Conservation (phyloP, 2,329 filamentous ascomycete genomes). For the Xylariaceae sp. region DNA sequence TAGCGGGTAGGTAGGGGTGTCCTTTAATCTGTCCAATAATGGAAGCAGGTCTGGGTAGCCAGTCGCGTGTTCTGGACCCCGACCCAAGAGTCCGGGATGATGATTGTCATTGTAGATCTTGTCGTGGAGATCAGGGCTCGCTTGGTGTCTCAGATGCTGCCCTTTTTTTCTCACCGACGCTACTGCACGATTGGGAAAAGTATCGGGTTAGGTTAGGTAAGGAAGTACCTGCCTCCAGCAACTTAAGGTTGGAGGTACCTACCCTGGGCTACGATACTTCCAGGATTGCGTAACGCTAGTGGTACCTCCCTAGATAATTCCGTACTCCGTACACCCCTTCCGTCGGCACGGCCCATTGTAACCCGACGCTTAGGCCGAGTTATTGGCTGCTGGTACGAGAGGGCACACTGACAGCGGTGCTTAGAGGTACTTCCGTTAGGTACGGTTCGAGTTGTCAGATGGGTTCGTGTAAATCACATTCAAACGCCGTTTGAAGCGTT, state of each 20-base stretch:
- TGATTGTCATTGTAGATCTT: constrained; percentile 26
- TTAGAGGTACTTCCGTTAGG: no score
- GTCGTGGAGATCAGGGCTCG: constrained; percentile 10
- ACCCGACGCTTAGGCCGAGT: neutral
- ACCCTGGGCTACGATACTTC: no score
- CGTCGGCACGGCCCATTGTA: neutral
- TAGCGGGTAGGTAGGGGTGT: neutral
- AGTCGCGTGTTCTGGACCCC: constrained; percentile 1
- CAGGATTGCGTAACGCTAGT: neutral
- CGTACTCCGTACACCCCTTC: neutral
- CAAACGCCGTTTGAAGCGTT: no score
- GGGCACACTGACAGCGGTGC: no score
- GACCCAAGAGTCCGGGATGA: constrained; percentile 23
- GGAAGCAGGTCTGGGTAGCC: neutral
- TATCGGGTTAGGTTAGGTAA: neutral
- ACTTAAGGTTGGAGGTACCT: no score
- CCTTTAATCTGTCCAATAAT: neutral
- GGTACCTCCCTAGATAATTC: neutral
- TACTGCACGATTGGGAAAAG: constrained; percentile 6
- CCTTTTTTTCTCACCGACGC: constrained; percentile 12
- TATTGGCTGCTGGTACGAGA: constrained; percentile 18
- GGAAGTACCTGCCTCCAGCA: neutral
- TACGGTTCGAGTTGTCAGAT: no score
- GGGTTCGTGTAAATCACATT: no score
- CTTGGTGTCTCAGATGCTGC: constrained; percentile 9